A percentile compares a stretch with the other conserved stretches of the same genome.
These are phyloP conservation scores for Ascochyta rabiei DNA, from an alignment of 2,329 filamentous ascomycete genomes.

Conservation along the genomic window DNA sequence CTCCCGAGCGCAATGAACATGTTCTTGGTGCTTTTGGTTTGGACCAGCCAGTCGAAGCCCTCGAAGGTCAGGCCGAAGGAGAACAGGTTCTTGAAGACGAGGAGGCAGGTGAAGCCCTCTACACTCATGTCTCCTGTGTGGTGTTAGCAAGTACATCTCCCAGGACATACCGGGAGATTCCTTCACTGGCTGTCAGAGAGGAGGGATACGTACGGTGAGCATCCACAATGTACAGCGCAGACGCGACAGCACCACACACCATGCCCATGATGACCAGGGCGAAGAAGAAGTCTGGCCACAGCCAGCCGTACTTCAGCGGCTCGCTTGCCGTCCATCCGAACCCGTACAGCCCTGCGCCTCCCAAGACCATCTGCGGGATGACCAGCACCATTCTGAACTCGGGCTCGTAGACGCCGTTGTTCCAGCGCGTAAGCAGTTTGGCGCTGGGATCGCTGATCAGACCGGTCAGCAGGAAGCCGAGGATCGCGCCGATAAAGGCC, in stretches of 20 bases:
- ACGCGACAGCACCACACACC: slow-evolving; percentile 88
- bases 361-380: slow-evolving; percentile 78
- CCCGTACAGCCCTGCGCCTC: slow-evolving; percentile 79
- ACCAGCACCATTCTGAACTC: slow-evolving; percentile 88
- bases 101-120: slow-evolving; percentile 86
- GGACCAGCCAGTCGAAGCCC: slow-evolving; percentile 81
- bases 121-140: slow-evolving; percentile 74
- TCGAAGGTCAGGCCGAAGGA: slow-evolving; percentile 83
- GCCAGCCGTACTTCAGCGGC: slow-evolving; percentile 68
- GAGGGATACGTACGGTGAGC: slow-evolving; percentile 69
- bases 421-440: slow-evolving; percentile 71
- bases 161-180: too few species aligned
- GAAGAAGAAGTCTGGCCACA: slow-evolving; percentile 81
- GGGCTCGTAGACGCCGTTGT: slow-evolving; percentile 85
- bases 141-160: not conserved
- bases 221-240: slow-evolving; percentile 88
- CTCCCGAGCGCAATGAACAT: slow-evolving; percentile 75
- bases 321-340: slow-evolving; percentile 77
- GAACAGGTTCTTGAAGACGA: slow-evolving; percentile 96
- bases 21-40: slow-evolving; percentile 63
- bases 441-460: slow-evolving; percentile 75
- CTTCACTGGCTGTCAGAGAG: not conserved
- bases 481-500: slow-evolving; percentile 80
- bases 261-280: slow-evolving; percentile 84
- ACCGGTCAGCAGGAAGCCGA: slow-evolving; percentile 79